These are phyloP conservation scores for Phialophora tarda DNA, from an alignment of 2,329 filamentous ascomycete species.

Conservation along the genomic window DNA sequence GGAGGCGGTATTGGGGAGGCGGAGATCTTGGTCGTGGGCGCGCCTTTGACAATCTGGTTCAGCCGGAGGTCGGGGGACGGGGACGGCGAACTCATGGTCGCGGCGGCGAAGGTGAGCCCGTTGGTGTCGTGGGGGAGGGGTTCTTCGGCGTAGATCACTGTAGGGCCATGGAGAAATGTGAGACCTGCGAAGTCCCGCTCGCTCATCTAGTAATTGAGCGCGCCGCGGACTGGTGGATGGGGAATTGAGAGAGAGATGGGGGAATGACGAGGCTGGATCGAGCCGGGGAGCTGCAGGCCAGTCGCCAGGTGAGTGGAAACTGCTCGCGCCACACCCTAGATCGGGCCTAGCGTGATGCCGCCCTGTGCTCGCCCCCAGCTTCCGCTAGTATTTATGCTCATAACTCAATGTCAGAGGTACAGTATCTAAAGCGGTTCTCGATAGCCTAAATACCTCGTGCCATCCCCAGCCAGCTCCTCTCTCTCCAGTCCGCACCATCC, in stretches of 20 bases:
- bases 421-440: not conserved
- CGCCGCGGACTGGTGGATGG: not conserved
- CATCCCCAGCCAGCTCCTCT: constrained; percentile 8
- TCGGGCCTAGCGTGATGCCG: too few species aligned
- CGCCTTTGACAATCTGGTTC: constrained; percentile 92
- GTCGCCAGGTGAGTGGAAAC: not conserved
- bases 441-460: constrained; percentile 3
- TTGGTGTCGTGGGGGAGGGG: constrained; percentile 1
- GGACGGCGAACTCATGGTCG: constrained; percentile 7
- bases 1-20: constrained; percentile 49
- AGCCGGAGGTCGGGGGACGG: constrained; percentile 66
- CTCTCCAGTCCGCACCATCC: constrained; percentile 5
- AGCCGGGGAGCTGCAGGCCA: not conserved
- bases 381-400: not conserved
- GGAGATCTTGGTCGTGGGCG: constrained; percentile 68
- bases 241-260: not conserved
- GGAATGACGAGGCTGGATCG: constrained; percentile 6
- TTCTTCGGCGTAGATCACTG: constrained; percentile 12
- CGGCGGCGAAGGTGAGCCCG: not conserved
- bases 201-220: not conserved
- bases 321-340: too few species aligned
- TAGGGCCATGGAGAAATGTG: constrained; percentile 23
- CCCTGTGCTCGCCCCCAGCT: too few species aligned
- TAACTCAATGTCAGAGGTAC: not conserved
- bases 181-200: constrained; percentile 1